Conservation (phyloP, 1,139 yeast genomes). For the Candida sp. region DNA sequence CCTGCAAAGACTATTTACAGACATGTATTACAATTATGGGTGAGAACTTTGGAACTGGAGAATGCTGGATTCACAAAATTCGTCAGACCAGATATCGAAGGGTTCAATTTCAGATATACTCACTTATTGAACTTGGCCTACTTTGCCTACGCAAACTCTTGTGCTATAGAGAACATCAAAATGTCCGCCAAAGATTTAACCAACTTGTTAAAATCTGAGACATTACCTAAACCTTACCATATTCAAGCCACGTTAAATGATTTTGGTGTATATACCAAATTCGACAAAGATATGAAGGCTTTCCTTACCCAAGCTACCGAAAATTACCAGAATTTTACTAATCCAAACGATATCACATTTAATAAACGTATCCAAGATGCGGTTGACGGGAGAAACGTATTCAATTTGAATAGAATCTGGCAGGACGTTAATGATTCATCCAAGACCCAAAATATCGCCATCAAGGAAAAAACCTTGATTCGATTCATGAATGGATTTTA, state of each 20-base stretch:
- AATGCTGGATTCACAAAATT: constrained; percentile 8
- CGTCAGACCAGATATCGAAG: neutral
- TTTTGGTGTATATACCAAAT: constrained; percentile 8
- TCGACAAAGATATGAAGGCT: constrained; percentile 1
- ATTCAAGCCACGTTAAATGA: constrained; percentile 15
- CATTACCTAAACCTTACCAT: constrained; percentile 19
- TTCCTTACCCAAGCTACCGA: constrained; percentile 1
- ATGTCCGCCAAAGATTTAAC: constrained; percentile 23
- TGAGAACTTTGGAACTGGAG: constrained; percentile 27
- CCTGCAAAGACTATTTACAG: constrained; percentile 15
- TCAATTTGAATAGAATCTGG: constrained; percentile 19
- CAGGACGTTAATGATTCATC: constrained; percentile 23
- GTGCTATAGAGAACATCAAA: constrained; percentile 19
- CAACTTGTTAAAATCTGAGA: constrained; percentile 26
- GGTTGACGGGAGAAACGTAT: constrained; percentile 15
- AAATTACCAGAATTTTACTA: constrained; percentile 14
- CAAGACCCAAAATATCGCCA: constrained; percentile 16
- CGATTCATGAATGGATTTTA: constrained; percentile 35
- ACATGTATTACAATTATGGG: constrained; percentile 31
- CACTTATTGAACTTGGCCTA: constrained; percentile 25
- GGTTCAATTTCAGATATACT: constrained; percentile 9
- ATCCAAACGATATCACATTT: constrained; percentile 32
- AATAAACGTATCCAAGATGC: constrained; percentile 20
- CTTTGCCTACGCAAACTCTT: constrained; percentile 32
- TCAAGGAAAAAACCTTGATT: constrained; percentile 28